phyloP scores from a whole-genome alignment of 352 stramenopile genomes.

The Phytophthora sojae region DNA sequence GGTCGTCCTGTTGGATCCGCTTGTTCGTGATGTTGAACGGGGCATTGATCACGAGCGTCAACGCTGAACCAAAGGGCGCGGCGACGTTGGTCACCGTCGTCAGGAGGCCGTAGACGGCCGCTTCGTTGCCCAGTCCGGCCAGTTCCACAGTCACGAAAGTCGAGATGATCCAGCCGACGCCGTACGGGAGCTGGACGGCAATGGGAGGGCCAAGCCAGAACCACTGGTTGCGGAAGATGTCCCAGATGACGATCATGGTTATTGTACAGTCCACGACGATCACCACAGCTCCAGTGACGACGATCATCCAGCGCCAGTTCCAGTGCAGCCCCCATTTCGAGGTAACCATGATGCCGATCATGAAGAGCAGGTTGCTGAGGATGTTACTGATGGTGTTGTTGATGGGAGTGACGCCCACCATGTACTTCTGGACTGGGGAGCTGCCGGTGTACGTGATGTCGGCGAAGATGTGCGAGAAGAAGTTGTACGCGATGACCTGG shows the following conservation, averaged over 20 bases:
- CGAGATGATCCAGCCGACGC: conserved; percentile 25
- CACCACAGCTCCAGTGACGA: conserved; percentile 30
- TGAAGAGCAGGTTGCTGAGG: conserved; percentile 35
- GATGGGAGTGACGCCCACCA: conserved; percentile 39
- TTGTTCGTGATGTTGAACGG: conserved; percentile 13
- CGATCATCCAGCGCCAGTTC: conserved; percentile 49
- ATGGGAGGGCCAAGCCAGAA: conserved; percentile 41
- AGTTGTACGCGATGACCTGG: conserved; percentile 52
- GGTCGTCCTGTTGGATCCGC: conserved; percentile 42
- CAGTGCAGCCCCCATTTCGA: conserved; percentile 49
- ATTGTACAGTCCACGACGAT: conserved; percentile 34
- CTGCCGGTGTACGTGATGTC: conserved; percentile 38
- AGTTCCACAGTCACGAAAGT: too few relatives aligned
- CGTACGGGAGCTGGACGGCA: conserved; percentile 37
- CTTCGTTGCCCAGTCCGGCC: too few relatives aligned
- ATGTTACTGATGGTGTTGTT: conserved; percentile 42
- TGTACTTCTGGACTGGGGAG: conserved; percentile 36
- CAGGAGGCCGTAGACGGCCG: too few relatives aligned
- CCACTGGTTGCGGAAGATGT: conserved; percentile 48
- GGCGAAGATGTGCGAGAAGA: conserved; percentile 46
- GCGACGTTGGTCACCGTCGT: too few relatives aligned
- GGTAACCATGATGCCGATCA: conserved; percentile 29
- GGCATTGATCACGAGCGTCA: too few relatives aligned
- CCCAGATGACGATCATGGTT: conserved; percentile 40
- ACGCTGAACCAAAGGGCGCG: too few relatives aligned